Base-by-base conservation (phyloP, 1,139 yeast species). In the Sporopachydermia cereana region DNA sequence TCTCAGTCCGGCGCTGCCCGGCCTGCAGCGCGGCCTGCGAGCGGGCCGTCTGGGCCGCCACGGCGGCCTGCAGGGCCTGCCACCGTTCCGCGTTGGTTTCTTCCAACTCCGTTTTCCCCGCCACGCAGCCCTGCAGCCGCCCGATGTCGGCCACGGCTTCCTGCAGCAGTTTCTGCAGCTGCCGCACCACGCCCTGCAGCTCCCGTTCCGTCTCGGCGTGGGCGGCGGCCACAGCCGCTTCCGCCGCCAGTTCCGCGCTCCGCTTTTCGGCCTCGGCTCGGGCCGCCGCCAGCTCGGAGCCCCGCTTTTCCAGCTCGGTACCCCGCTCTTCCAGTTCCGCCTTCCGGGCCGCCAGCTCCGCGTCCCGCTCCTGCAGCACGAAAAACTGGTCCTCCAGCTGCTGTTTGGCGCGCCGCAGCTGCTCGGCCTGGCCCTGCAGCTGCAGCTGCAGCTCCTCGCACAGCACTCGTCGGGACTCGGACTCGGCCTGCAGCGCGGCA, bases 401-500 rank as follows among this genome's bases (percentile, higher is more conserved):
- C 1, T 54, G 43, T 41, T 59, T 63, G 7, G 39, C 22, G 9
- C 39, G 39, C 39, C 39, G 5, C 41, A 71, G 58, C 52, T 71
- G 76, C 29, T 63, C 64, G 44, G 72, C 76, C 45, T 72, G 56
- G 3, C 67, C 66, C 24, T 63, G 66, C 21, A 72, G 62, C 49
- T 67, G 66, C 12, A 71, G 58, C 46, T 69, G 67, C 52, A 71
- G 76, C 42, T 74, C 79, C 20, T 66, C 72, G 4, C 69, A 61
- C 45, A 64, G 59, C 7, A 69, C 63, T 41, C 64, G 59, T 44
- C 71, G 64, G 54, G 72, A 72, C 55, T 71, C 75, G 49, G 63
- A 65, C 46, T 72, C 74, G 5, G 71, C 73, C 9, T 69, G 60
- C 39, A 79, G 56, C 41, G 64, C 64, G 31, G 66, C 66, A 58